Conservation (phyloP, 2,329 filamentous ascomycete genomes). For the Alternaria angustiovoidea region DNA sequence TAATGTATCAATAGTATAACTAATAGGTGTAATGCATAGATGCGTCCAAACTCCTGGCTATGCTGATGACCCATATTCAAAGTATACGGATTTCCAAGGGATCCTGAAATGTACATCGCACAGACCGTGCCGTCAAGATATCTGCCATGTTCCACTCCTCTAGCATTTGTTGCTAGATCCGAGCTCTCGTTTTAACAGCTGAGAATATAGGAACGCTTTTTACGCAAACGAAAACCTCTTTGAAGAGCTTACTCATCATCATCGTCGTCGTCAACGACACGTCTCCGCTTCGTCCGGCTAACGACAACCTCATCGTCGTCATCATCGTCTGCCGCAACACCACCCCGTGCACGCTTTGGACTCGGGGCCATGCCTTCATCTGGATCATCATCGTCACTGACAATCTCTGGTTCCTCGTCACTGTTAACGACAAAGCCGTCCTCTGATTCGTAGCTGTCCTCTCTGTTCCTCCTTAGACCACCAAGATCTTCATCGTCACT, state of each 20-base stretch:
- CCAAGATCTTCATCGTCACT: constrained; percentile 84
- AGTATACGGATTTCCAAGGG: neutral
- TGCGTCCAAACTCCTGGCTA: constrained; percentile 32
- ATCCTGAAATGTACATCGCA: neutral
- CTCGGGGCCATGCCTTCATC: constrained; percentile 57
- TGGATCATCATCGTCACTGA: constrained; percentile 65
- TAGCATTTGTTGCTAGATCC: neutral
- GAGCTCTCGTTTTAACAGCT: neutral
- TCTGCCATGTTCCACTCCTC: neutral
- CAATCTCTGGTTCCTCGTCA: constrained; percentile 73
- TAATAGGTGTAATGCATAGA: constrained; percentile 13
- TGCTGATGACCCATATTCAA: constrained; percentile 24
- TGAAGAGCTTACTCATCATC: constrained; percentile 51
- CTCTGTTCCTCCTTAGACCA: constrained; percentile 64
- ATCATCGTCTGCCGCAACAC: constrained; percentile 43
- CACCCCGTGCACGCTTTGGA: constrained; percentile 51
- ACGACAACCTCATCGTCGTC: constrained; percentile 47
- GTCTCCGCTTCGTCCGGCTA: constrained; percentile 51
- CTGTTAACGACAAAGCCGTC: constrained; percentile 81
- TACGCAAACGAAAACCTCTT: neutral
- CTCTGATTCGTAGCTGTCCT: constrained; percentile 80
- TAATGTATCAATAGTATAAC: neutral
- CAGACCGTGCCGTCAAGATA: neutral
- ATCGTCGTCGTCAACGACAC: constrained; percentile 58
- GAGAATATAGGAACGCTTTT: neutral